Evolutionary conservation across 2,329 filamentous ascomycete species (phyloP), one percentile per base, ranked within the genome.

Genomic region (Blastomyces gilchristii): DNA sequence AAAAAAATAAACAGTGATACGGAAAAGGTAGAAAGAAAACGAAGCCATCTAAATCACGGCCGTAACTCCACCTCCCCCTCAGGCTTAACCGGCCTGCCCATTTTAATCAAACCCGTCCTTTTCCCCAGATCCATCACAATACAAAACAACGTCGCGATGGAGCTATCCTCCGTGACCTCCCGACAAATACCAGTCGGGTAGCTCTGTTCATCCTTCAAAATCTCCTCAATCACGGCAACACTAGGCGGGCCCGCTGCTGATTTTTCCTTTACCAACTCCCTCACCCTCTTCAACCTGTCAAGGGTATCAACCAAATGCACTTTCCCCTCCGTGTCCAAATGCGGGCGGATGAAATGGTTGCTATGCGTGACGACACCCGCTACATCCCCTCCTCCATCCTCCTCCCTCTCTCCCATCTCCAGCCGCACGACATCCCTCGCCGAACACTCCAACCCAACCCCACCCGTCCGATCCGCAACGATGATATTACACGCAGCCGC

Each of bases 401-500:
- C 22, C 22, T 62, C 63, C 9, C 62, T 57, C 49, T 65, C 67
- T 5, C 61, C 63, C 65, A 66, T 65, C 39, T 64, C 39, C 22
- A 67, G 49, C 41, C 49, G 45, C 12, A 67, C 58, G 16, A 66
- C 63, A 62, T 73, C 72, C 2, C 65, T 53, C 52, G 65, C 63
- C n/a, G 68, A 72, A 58, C 78, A 84, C 67, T 85, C 83, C 7
- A 84, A 66, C 0, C 83, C 82, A 4, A 80, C 67, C 0, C 76
- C 75, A 0, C 77, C 78, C 0, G 68, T 73, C 22, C 71, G 65
- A 70, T 85, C 82, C 0, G 78, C 82, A 47, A 85, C 71, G 0
- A 83, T 71, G 65, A 85, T 83, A 65, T 84, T 81, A 60, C 80
- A 82, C 2, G 81, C 76, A 7, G 76, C 75, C 0, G 83, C 82